A percentile compares a stretch with the other conserved stretches of the same genome.
These are phyloP conservation scores for Saccharum hybrid DNA, from an alignment of 202 grass and related monocot genomes.

Conservation along the genomic window DNA sequence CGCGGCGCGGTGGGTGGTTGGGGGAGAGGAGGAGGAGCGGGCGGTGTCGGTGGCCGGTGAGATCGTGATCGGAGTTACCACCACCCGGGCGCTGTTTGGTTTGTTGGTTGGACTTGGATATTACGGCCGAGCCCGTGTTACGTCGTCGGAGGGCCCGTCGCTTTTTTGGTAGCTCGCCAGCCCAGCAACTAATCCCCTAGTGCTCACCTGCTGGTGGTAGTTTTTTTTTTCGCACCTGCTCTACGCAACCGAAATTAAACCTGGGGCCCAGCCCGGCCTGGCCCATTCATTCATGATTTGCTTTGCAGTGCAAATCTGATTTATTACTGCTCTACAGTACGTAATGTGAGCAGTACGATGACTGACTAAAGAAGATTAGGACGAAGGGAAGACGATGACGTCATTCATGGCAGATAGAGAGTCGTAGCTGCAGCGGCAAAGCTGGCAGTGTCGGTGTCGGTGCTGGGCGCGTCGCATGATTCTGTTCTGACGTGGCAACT, in stretches of 20 bases:
- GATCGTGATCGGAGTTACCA: slow-evolving; percentile 17
- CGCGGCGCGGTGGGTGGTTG: slow-evolving; percentile 46
- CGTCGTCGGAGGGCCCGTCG: slow-evolving; percentile 32
- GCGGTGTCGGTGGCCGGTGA: slow-evolving; percentile 36
- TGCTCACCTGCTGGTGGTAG: background rate
- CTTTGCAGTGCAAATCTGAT: background rate
- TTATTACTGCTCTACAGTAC: background rate
- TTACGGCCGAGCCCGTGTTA: slow-evolving; percentile 12
- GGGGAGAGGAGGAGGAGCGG: background rate
- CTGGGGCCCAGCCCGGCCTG: background rate
- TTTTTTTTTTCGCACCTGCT: background rate
- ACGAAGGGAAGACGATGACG: background rate
- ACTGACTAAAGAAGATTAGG: background rate
- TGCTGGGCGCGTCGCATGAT: background rate
- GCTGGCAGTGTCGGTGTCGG: background rate
- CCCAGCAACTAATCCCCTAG: slow-evolving; percentile 42
- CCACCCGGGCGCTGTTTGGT: background rate
- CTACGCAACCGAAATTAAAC: slow-evolving; percentile 52
- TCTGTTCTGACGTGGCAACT: slow-evolving; percentile 29
- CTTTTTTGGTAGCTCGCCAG: slow-evolving; percentile 41
- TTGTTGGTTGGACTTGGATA: too few relatives aligned
- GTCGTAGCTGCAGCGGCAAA: background rate
- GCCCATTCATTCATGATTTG: background rate
- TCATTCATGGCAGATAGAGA: slow-evolving; percentile 1
- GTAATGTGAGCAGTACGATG: background rate